These are phyloP conservation scores for Xerocomus potaroensis DNA, from an alignment of 768 basidiomycete genomes.

Conservation along the genomic window DNA sequence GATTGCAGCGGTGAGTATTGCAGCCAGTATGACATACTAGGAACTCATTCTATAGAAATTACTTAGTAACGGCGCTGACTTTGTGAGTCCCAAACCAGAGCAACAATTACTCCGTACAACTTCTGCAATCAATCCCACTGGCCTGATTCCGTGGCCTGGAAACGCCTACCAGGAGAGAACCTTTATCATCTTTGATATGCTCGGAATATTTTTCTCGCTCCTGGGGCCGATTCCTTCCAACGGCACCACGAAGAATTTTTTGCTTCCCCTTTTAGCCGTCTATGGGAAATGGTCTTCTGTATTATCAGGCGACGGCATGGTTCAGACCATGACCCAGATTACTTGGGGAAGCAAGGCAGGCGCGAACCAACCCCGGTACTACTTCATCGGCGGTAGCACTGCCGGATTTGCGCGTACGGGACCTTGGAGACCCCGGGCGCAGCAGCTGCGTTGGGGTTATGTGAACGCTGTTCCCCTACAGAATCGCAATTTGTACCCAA, in stretches of 20 bases:
- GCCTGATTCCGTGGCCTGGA: neutral
- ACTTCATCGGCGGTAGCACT: neutral
- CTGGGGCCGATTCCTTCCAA: neutral
- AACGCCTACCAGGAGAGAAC: neutral
- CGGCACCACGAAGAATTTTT: neutral
- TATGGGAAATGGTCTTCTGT: neutral
- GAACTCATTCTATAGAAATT: too few relatives aligned
- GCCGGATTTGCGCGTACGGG: neutral
- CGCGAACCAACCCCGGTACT: neutral
- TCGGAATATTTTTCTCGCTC: neutral
- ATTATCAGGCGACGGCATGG: neutral
- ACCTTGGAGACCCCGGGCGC: neutral
- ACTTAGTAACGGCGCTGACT: too few relatives aligned
- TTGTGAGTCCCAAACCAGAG: neutral
- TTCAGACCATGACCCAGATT: neutral
- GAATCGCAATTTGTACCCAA: neutral
- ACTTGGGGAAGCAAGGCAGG: neutral
- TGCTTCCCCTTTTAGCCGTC: neutral
- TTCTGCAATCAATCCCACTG: neutral
- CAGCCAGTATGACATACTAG: too few relatives aligned
- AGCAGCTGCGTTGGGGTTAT: neutral
- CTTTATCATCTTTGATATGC: neutral
- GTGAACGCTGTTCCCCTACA: neutral
- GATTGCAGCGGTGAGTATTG: too few relatives aligned
- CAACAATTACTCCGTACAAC: neutral